Conservation (phyloP, 2,329 filamentous ascomycete species). For the Talaromyces sp. region DNA sequence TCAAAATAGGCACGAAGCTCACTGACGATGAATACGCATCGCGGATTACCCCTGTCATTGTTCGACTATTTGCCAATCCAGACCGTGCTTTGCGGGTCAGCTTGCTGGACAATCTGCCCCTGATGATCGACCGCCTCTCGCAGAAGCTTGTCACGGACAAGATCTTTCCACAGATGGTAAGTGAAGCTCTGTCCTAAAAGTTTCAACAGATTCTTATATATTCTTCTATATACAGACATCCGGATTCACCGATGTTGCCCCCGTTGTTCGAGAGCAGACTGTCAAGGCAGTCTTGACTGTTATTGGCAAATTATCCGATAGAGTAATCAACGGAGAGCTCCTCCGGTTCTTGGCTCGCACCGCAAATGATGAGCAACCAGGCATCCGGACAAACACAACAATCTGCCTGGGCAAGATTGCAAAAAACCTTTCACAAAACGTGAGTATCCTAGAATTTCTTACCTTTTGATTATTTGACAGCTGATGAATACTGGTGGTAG, state of each 20-base stretch:
- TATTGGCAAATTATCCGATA: constrained; percentile 83
- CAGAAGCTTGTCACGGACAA: constrained; percentile 92
- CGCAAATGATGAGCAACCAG: constrained; percentile 94
- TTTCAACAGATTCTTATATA: background rate
- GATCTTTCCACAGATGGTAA: constrained; percentile 88
- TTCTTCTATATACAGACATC: constrained; percentile 56
- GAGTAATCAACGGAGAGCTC: constrained; percentile 88
- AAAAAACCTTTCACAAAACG: constrained; percentile 68
- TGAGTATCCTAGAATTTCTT: constrained; percentile 23
- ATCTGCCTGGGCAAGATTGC: constrained; percentile 97
- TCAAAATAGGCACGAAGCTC: constrained; percentile 86
- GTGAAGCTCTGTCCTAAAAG: constrained; percentile 15
- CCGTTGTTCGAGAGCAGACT: constrained; percentile 89
- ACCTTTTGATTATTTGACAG: background rate
- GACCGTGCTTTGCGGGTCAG: constrained; percentile 90
- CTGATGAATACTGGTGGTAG: constrained; percentile 35
- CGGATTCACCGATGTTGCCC: constrained; percentile 87
- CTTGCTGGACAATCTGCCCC: constrained; percentile 77
- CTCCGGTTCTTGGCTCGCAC: constrained; percentile 89
- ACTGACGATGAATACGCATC: constrained; percentile 83
- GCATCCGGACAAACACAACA: constrained; percentile 95
- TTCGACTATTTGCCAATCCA: constrained; percentile 83
- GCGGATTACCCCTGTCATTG: constrained; percentile 76
- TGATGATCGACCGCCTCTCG: constrained; percentile 85
- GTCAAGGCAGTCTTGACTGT: constrained; percentile 88